phyloP scores from a whole-genome alignment of 495 filamentous ascomycete species.

The Penicillium simplicissimum region DNA sequence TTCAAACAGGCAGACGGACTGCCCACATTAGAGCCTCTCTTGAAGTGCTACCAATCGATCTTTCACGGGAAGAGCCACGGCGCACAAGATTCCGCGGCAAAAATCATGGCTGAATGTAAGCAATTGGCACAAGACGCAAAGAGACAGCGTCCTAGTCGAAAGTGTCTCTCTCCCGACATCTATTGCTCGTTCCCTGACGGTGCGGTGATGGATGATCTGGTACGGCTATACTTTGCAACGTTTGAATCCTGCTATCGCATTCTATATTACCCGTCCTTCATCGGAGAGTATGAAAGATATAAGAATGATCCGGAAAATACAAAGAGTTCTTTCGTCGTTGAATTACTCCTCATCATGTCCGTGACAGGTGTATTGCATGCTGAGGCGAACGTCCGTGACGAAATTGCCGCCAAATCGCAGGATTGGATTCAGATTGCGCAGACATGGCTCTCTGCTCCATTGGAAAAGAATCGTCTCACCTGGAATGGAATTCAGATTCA shows the following conservation, averaged over 20 bases:
- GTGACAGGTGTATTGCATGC: slow-evolving; percentile 40
- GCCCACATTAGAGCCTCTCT: neutral
- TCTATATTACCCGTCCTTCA: slow-evolving; percentile 47
- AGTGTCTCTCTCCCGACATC: slow-evolving; percentile 22
- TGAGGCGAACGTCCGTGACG: slow-evolving; percentile 26
- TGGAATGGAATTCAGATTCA: slow-evolving; percentile 49
- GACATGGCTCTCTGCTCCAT: slow-evolving; percentile 51
- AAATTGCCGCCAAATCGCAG: slow-evolving; percentile 21
- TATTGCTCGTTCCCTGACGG: slow-evolving; percentile 24
- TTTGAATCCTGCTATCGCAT: slow-evolving; percentile 54
- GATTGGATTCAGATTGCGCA: slow-evolving; percentile 52
- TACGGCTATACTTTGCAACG: slow-evolving; percentile 45
- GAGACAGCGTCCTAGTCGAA: slow-evolving; percentile 23
- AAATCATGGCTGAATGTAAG: slow-evolving; percentile 26
- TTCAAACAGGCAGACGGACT: neutral
- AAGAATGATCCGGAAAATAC: slow-evolving; percentile 38
- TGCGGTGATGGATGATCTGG: slow-evolving; percentile 42
- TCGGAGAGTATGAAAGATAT: slow-evolving; percentile 44
- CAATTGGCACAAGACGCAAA: slow-evolving; percentile 28
- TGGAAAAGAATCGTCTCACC: slow-evolving; percentile 50
- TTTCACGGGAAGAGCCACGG: neutral
- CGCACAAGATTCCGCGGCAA: neutral
- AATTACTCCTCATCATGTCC: slow-evolving; percentile 49
- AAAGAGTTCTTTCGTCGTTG: slow-evolving; percentile 28
- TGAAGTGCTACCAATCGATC: neutral